phyloP scores from a whole-genome alignment of 257 asterid species.

The Cruciata laevipes region DNA sequence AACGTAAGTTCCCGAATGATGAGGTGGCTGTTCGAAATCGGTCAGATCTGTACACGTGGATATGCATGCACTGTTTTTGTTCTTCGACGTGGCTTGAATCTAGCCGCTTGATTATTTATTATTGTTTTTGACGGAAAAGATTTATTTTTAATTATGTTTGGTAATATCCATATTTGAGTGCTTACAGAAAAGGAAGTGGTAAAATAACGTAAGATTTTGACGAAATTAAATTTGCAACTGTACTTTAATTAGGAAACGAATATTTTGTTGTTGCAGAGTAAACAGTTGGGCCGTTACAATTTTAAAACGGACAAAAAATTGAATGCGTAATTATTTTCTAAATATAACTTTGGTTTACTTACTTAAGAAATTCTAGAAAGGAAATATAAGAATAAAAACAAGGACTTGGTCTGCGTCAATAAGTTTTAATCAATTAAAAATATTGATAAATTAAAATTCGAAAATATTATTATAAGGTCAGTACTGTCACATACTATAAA shows the following conservation, averaged over 20 bases:
- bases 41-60: conserved; percentile 4
- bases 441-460: too few species aligned
- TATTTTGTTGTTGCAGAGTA: too few species aligned
- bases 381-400: not conserved
- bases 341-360: not conserved
- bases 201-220: not conserved
- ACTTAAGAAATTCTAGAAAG: not conserved
- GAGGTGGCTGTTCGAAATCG: not conserved
- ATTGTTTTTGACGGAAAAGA: too few species aligned
- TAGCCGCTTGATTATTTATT: not conserved
- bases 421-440: too few species aligned
- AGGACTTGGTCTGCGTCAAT: not conserved
- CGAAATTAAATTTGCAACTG: not conserved
- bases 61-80: not conserved
- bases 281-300: not conserved
- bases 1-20: not conserved
- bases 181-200: not conserved
- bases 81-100: conserved; percentile 1
- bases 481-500: too few species aligned
- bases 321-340: not conserved
- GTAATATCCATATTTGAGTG: not conserved
- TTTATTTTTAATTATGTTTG: not conserved
- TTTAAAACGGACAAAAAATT: not conserved
- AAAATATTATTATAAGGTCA: too few species aligned
- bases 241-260: too few species aligned